phyloP scores from a whole-genome alignment of 2,329 filamentous ascomycete species.

The Penicillium sp. region DNA sequence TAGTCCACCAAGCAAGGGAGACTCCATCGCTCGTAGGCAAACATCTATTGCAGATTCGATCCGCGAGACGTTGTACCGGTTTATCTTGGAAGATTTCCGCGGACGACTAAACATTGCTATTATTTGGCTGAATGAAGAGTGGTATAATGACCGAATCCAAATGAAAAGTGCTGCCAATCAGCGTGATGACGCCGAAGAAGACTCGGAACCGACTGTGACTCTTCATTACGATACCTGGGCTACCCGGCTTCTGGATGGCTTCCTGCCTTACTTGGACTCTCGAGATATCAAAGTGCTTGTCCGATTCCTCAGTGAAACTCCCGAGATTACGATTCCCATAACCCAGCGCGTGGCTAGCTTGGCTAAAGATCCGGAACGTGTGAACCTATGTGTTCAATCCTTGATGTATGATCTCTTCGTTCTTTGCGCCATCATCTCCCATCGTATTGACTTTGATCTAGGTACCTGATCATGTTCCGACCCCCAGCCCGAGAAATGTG shows the following conservation, averaged over 20 bases:
- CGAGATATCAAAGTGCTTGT: constrained; percentile 82
- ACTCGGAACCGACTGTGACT: constrained; percentile 38
- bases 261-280: constrained; percentile 85
- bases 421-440: background rate
- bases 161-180: constrained; percentile 45
- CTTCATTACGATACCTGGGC: constrained; percentile 76
- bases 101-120: constrained; percentile 86
- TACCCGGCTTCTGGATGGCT: constrained; percentile 78
- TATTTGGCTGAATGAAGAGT: constrained; percentile 94
- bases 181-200: constrained; percentile 47
- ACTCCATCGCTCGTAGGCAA: constrained; percentile 23
- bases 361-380: constrained; percentile 63
- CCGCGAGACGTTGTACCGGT: constrained; percentile 76
- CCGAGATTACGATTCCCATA: constrained; percentile 70
- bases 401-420: constrained; percentile 50
- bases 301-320: constrained; percentile 87
- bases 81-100: constrained; percentile 89
- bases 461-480: constrained; percentile 59
- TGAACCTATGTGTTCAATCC: constrained; percentile 58
- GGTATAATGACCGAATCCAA: constrained; percentile 81
- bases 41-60: constrained; percentile 61
- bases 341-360: constrained; percentile 68
- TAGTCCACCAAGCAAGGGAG: constrained; percentile 34
- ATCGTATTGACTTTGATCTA: constrained; percentile 24
- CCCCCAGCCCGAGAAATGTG: constrained; percentile 59